Evolutionary conservation across 805 yeast genomes (phyloP), one percentile per base, ranked within the genome.

Genomic region (Kodamaea neixiangensis): DNA sequence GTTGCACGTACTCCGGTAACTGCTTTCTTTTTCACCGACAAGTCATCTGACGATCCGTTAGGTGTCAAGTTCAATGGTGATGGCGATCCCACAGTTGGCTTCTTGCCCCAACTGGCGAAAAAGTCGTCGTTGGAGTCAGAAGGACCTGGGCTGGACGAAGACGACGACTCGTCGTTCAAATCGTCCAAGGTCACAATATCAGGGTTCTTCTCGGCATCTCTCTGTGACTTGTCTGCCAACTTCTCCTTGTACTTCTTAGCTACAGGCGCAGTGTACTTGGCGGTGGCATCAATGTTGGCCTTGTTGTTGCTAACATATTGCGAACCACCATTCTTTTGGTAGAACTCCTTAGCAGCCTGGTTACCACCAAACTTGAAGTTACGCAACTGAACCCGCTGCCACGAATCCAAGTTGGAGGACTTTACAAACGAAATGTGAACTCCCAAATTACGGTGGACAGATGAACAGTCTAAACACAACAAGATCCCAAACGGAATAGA

Each of bases 361-460:
- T 94, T 94, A 21, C 98, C 99, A 57, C 98, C 98, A 54, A 88
- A 83, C 66, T 92, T 90, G 82, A 94, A 90, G 66, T 89, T 82
- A 62, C 99, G 83, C 65, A 94, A 77, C 69, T 94, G 97, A 62
- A 82, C 84, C 61, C 91, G 80, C 39, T 92, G 85, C 99, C 99
- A 94, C 67, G 90, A 88, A 71, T 94, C 99, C 74, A 94, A 78
- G 58, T 86, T 88, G 22, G 94, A 82, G 22, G 97, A 89, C 67
- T 91, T 89, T 52, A 94, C 98, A 75, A 94, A 94, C 35, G 97
- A 83, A 62, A 94, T 86, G 68, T 94, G 99, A 35, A 92, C 97
- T 53, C 99, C 99, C 72, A 94, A 71, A 68, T 91, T 91, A 69
- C 99, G 83, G 75, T 94, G 99, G 47, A 87, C 90, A 3, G 98